Conservation (phyloP, 371 early-diverging fungal genomes). For the Blastocladiella emersonii region DNA sequence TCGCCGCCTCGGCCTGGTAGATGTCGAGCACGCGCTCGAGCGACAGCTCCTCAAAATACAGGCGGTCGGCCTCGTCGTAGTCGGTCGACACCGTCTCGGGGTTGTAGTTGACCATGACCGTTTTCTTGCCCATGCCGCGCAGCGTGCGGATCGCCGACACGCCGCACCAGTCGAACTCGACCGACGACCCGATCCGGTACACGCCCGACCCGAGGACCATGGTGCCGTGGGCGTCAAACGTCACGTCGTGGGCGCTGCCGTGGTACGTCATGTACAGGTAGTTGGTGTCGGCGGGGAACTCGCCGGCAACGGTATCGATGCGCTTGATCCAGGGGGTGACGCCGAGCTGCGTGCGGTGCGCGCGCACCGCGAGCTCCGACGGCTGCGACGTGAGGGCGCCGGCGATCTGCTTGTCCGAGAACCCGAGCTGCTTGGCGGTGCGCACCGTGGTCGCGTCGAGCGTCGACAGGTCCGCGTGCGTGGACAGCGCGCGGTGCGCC, state of each 20-base stretch:
- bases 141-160: conserved; percentile 82
- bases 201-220: conserved; percentile 94
- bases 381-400: conserved; percentile 36
- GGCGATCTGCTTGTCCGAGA: conserved; percentile 81
- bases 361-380: conserved; percentile 76
- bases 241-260: conserved; percentile 72
- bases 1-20: conserved; percentile 68
- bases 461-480: neutral
- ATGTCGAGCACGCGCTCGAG: conserved; percentile 86
- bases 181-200: conserved; percentile 89
- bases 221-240: conserved; percentile 70
- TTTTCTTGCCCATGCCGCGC: conserved; percentile 62
- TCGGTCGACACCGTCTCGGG: conserved; percentile 95
- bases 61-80: conserved; percentile 87
- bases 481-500: conserved; percentile 14
- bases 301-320: conserved; percentile 95
- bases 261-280: conserved; percentile 95
- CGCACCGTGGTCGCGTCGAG: conserved; percentile 46
- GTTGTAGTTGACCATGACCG: conserved; percentile 94
- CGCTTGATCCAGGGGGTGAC: conserved; percentile 87
- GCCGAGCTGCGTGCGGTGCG: conserved; percentile 55
- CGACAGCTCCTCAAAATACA: conserved; percentile 86
- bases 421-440: conserved; percentile 77
- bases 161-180: conserved; percentile 97
- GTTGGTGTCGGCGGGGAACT: conserved; percentile 91